A percentile compares a stretch with the other conserved stretches of the same genome.
phyloP scores from a whole-genome alignment of 192 early-diverging fungal genomes.

The Coemansia sp. region DNA sequence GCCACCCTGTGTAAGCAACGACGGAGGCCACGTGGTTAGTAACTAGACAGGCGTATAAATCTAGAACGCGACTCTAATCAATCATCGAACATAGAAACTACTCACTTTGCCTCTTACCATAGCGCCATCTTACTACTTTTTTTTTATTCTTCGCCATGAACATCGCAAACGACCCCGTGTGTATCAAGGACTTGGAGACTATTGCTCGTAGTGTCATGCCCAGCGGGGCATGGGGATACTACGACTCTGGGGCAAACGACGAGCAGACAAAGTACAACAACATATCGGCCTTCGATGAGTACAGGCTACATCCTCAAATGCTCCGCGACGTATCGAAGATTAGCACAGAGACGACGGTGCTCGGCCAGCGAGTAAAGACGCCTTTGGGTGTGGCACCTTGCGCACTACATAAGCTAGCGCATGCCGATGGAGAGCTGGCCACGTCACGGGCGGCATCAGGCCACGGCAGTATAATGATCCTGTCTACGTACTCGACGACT shows the following conservation, averaged over 20 bases:
- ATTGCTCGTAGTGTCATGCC: conserved; percentile 45
- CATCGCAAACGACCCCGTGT: conserved; percentile 35
- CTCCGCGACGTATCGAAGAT: conserved; percentile 75
- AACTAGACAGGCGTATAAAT: background rate
- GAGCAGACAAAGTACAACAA: conserved; percentile 60
- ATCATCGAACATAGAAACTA: background rate
- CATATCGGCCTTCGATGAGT: conserved; percentile 45
- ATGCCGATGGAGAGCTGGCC: conserved; percentile 69
- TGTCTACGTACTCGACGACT: conserved; percentile 69
- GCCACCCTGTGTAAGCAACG: background rate
- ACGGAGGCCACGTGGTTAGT: conserved; percentile 1
- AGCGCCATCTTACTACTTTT: conserved; percentile 4
- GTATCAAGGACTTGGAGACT: conserved; percentile 56
- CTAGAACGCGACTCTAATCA: background rate
- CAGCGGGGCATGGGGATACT: conserved; percentile 58
- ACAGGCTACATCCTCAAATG: conserved; percentile 67
- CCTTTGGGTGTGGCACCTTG: conserved; percentile 82
- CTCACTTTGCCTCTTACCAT: background rate
- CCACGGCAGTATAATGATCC: conserved; percentile 58
- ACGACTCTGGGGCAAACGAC: conserved; percentile 61
- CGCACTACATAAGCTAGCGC: conserved; percentile 77
- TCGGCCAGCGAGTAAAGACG: conserved; percentile 61
- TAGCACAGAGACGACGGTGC: conserved; percentile 64
- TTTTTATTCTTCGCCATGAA: conserved; percentile 15
- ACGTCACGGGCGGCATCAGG: conserved; percentile 61